Conservation (phyloP, 2,329 filamentous ascomycete species). For the Camillea tinctor region DNA sequence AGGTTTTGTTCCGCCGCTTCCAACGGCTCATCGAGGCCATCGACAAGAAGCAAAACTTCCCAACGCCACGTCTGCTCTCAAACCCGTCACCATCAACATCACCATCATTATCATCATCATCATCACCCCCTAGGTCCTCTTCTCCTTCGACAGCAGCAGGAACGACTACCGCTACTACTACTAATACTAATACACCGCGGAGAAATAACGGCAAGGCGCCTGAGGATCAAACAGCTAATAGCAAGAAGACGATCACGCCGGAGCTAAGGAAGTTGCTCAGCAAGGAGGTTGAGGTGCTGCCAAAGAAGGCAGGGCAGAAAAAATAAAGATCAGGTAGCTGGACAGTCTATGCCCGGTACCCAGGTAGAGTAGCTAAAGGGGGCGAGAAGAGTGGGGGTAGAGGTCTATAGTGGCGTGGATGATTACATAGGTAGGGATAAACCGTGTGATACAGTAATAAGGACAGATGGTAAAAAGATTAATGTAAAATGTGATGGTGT, state of each 20-base stretch:
- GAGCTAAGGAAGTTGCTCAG: constrained; percentile 55
- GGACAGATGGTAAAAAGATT: too few species aligned
- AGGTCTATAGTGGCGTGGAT: too few species aligned
- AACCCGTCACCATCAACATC: constrained; percentile 12
- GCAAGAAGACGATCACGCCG: constrained; percentile 53
- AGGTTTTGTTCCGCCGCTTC: constrained; percentile 84
- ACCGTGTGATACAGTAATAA: too few species aligned
- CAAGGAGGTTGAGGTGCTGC: constrained; percentile 33
- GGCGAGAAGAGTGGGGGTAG: too few species aligned
- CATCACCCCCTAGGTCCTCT: constrained; percentile 19
- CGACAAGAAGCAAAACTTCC: constrained; percentile 88
- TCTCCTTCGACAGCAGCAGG: constrained; percentile 10
- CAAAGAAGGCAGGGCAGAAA: constrained; percentile 27
- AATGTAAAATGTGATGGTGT: too few species aligned
- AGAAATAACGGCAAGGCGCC: constrained; percentile 35
- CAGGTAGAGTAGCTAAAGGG: not conserved
- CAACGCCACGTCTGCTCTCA: constrained; percentile 45
- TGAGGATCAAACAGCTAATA: constrained; percentile 38
- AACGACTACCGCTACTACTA: too few species aligned
- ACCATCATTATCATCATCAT: constrained; percentile 13
- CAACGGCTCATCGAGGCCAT: constrained; percentile 85
- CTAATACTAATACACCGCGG: too few species aligned
- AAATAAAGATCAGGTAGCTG: constrained; percentile 4
- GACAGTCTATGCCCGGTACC: not conserved
- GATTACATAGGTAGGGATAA: too few species aligned